Percentiles rank a stretch among this genome's conserved stretches.
These are phyloP conservation scores for Moricandia arvensis DNA, from an alignment of 345 rosid genomes.

Conservation along the genomic window DNA sequence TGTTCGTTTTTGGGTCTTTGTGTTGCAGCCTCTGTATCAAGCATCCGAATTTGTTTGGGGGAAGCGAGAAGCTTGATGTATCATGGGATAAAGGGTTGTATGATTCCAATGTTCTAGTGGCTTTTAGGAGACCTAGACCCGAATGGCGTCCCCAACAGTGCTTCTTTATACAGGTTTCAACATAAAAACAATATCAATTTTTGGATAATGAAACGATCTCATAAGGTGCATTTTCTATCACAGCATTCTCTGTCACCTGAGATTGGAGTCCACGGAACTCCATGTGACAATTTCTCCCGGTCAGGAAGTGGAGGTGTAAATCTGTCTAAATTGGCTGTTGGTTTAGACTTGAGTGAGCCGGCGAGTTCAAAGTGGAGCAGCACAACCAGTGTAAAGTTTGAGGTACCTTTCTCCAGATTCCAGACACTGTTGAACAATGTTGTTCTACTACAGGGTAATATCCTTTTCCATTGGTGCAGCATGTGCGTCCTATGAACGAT, in stretches of 20 bases:
- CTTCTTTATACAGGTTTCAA: constrained; percentile 69
- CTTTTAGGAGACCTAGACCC: constrained; percentile 90
- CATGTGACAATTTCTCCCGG: constrained; percentile 79
- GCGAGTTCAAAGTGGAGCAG: constrained; percentile 82
- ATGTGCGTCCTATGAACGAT: constrained; percentile 78
- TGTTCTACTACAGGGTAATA: background rate
- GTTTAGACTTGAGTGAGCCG: constrained; percentile 84
- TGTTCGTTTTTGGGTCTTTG: constrained; percentile 25
- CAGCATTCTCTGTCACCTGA: constrained; percentile 96
- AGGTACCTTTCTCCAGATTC: constrained; percentile 43
- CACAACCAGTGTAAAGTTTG: constrained; percentile 82
- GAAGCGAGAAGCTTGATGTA: constrained; percentile 96
- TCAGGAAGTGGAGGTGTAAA: constrained; percentile 90
- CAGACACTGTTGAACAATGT: background rate
- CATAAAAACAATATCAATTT: background rate
- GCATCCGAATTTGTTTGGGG: constrained; percentile 96
- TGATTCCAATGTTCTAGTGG: constrained; percentile 81
- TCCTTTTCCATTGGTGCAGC: constrained; percentile 44
- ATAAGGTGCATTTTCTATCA: background rate
- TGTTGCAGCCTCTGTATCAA: constrained; percentile 80
- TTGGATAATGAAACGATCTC: background rate
- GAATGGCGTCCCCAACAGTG: constrained; percentile 91
- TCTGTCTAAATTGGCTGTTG: constrained; percentile 74
- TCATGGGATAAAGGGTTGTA: constrained; percentile 89
- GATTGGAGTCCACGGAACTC: constrained; percentile 82